Conservation (phyloP, 164 flowering plant species). For the Magnolia officinalis region DNA sequence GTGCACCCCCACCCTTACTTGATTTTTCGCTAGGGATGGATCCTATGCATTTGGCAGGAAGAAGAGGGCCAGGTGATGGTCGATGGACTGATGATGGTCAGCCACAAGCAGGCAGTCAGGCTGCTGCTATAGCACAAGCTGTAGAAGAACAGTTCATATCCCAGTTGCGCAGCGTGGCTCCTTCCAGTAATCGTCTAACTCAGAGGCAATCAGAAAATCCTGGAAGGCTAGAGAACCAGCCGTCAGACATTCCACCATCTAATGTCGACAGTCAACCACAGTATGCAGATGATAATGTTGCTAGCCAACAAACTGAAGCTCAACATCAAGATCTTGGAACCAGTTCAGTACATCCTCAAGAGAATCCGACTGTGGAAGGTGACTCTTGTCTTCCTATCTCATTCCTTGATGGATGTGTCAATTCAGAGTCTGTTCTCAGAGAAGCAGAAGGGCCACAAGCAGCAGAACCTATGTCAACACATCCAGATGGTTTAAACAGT, state of each 20-base stretch:
- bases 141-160: constrained; percentile 75
- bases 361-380: constrained; percentile 28
- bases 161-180: constrained; percentile 46
- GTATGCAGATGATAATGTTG: constrained; percentile 28
- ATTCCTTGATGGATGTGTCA: constrained; percentile 21
- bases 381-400: constrained; percentile 13
- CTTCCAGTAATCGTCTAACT: constrained; percentile 28
- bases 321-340: constrained; percentile 27
- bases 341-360: constrained; percentile 23
- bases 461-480: constrained; percentile 31
- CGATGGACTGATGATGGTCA: constrained; percentile 98
- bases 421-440: constrained; percentile 24
- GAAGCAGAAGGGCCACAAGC: constrained; percentile 23
- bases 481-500: constrained; percentile 26
- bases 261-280: constrained; percentile 29
- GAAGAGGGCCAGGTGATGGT: constrained; percentile 82
- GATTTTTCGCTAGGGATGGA: constrained; percentile 85
- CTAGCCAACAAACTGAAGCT: constrained; percentile 36
- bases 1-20: constrained; percentile 64
- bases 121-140: constrained; percentile 75
- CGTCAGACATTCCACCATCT: constrained; percentile 28
- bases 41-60: constrained; percentile 54
- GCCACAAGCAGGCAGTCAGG: constrained; percentile 79
- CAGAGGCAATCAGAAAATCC: constrained; percentile 41
- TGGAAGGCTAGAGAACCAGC: constrained; percentile 37